phyloP scores from a whole-genome alignment of 225 moss, liverwort and hornwort genomes.

The Thuidium tamariscinum region DNA sequence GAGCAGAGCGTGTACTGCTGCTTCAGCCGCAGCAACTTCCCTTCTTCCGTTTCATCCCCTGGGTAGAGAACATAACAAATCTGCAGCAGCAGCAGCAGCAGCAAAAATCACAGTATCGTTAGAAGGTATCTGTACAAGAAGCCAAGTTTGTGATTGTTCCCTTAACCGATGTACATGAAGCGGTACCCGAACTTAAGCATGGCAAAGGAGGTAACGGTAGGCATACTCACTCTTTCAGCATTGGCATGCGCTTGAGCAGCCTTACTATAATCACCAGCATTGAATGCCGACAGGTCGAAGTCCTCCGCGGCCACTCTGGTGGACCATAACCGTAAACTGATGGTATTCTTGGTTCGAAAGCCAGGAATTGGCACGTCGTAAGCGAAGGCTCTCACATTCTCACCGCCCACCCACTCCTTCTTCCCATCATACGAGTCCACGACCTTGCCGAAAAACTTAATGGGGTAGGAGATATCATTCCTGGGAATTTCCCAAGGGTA shows the following conservation, averaged over 20 bases:
- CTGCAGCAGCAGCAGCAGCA: constrained; percentile 25
- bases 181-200: too few relatives aligned
- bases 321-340: constrained; percentile 83
- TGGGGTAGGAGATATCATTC: constrained; percentile 74
- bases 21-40: constrained; percentile 74
- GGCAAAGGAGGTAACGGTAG: neutral
- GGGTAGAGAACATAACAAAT: constrained; percentile 96
- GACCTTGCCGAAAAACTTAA: constrained; percentile 84
- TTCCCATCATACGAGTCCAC: constrained; percentile 54
- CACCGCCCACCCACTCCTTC: constrained; percentile 90
- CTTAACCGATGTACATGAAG: neutral
- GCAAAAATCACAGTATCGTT: neutral
- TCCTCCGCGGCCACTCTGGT: constrained; percentile 64
- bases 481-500: constrained; percentile 94
- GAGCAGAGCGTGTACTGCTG: constrained; percentile 97
- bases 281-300: constrained; percentile 80
- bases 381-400: constrained; percentile 68
- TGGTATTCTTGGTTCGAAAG: constrained; percentile 77
- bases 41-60: constrained; percentile 71
- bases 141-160: neutral
- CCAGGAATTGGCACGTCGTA: constrained; percentile 97
- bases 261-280: constrained; percentile 60
- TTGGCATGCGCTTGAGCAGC: constrained; percentile 57
- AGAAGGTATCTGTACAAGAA: neutral
- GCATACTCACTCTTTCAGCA: constrained; percentile 77